A percentile compares a stretch with the other conserved stretches of the same genome.
Evolutionary conservation across 345 rosid species (phyloP).

Genomic region (Excoecaria cochinchinensis): DNA sequence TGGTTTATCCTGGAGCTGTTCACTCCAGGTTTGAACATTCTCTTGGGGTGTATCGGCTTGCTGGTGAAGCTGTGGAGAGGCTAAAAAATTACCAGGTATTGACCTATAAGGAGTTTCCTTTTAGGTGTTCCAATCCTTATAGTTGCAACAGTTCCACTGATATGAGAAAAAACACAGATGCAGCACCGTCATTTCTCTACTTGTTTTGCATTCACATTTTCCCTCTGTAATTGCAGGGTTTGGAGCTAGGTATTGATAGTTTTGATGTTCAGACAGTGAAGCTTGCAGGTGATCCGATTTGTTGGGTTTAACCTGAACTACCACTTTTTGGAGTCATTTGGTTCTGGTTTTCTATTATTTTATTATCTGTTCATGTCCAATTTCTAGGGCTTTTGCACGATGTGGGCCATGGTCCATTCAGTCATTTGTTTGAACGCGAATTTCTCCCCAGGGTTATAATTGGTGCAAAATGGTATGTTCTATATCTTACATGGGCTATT

Average conservation of each 20-base stretch:
- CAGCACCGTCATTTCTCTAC: not conserved
- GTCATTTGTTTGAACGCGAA: slow-evolving; percentile 85
- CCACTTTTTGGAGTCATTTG: not conserved
- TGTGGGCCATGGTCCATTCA: slow-evolving; percentile 95
- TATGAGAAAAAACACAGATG: not conserved
- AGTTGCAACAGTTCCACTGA: not conserved
- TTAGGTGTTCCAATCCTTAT: slow-evolving; percentile 4
- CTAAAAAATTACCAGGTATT: slow-evolving; percentile 64
- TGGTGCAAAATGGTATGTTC: slow-evolving; percentile 54
- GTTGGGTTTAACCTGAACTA: slow-evolving; percentile 6
- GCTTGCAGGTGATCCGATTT: slow-evolving; percentile 63
- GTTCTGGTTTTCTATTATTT: not conserved
- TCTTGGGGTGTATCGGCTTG: slow-evolving; percentile 88
- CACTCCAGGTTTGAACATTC: slow-evolving; percentile 96
- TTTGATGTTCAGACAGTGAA: slow-evolving; percentile 85
- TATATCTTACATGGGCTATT: slow-evolving; percentile 17
- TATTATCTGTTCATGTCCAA: slow-evolving; percentile 11
- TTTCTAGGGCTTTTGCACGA: slow-evolving; percentile 90
- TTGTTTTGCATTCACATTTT: not conserved
- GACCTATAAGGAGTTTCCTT: slow-evolving; percentile 8
- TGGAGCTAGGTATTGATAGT: slow-evolving; percentile 73
- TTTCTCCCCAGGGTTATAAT: slow-evolving; percentile 72
- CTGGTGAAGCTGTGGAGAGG: slow-evolving; percentile 68
- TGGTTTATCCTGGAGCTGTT: slow-evolving; percentile 92
- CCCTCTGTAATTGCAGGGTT: slow-evolving; percentile 44